phyloP scores from a whole-genome alignment of 2,329 filamentous ascomycete species.

The Ophiosphaerella narmari region DNA sequence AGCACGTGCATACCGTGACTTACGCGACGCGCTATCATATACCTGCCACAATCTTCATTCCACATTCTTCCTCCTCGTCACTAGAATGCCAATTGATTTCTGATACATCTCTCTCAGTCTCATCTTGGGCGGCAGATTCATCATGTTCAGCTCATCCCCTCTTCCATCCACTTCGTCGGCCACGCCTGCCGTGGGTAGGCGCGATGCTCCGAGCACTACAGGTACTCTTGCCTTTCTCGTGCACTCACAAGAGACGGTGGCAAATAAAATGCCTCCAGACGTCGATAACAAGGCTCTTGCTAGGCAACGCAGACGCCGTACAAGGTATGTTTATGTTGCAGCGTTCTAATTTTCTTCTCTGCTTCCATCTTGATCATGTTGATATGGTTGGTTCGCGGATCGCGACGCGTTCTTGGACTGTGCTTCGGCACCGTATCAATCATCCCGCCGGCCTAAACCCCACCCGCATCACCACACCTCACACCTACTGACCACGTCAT shows the following conservation, averaged over 20 bases:
- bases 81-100: conserved; percentile 14
- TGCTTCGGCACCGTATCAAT: conserved; percentile 24
- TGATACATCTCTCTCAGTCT: conserved; percentile 7
- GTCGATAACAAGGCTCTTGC: conserved; percentile 64
- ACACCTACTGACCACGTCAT: conserved; percentile 31
- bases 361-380: conserved; percentile 19
- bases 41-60: conserved; percentile 33
- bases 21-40: conserved; percentile 14
- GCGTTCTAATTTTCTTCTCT: conserved; percentile 1
- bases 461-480: conserved; percentile 25
- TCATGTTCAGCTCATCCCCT: conserved; percentile 30
- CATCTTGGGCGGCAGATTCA: conserved; percentile 6
- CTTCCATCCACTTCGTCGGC: conserved; percentile 31
- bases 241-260: conserved; percentile 62
- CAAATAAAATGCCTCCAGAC: conserved; percentile 60
- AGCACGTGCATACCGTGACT: conserved; percentile 2
- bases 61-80: conserved; percentile 16
- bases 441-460: conserved; percentile 22
- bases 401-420: conserved; percentile 37
- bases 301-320: conserved; percentile 65
- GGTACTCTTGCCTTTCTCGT: conserved; percentile 61
- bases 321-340: conserved; percentile 55
- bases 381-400: conserved; percentile 18
- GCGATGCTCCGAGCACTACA: conserved; percentile 28
- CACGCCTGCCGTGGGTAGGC: conserved; percentile 19